Base-by-base conservation (phyloP, 108 stramenopile genomes). In the Pseudonitzschia pungens region DNA sequence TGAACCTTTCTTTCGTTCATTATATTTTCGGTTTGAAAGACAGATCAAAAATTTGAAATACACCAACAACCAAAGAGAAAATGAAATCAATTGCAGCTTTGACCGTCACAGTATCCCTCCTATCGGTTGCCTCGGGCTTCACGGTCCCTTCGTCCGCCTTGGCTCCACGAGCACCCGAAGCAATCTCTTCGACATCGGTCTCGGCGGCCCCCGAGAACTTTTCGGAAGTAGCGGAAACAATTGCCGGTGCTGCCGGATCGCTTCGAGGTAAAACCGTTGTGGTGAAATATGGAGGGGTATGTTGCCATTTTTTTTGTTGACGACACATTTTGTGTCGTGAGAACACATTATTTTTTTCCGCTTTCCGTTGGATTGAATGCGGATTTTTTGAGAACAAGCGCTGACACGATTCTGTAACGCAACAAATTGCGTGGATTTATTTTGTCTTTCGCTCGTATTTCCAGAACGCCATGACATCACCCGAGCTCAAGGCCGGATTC, bases 381-480 rank as follows among this genome's bases (percentile, higher is more conserved):
- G 8, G 15, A 54, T 54, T 54, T 54, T 54, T 21, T 14, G 53
- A n/a, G n/a, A 54, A 54, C 8, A 48, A 18, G 45, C 45, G 14
- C 18, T 18, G 18, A 14, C 18, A 12, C 45, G 18, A 62, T 40
- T 12, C n/a, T 15, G 60, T 14, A 20, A 9, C 60, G 32, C 29
- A 0, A 33, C 8, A 1, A 33, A 6, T 21, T 62, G 32, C 6
- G 36, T 40, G 60, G 32, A n/a, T 41, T 41, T 29, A 14, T 36
- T 62, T 62, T 62, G n/a, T 48, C 24, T 26, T 27, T 50, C 42
- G 22, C 66, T 62, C 36, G 32, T 54, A 7, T 33, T 22, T 67
- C 5, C 21, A 67, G 36, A 95, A 97, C 69, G 97, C 95, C 73
- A 95, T 97, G 94, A 93, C 92, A 45, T 86, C 93, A 21, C 85